Percentiles rank a stretch among this genome's conserved stretches.
Evolutionary conservation across 306 rosid species (phyloP).

Genomic region (Quercus cerris): DNA sequence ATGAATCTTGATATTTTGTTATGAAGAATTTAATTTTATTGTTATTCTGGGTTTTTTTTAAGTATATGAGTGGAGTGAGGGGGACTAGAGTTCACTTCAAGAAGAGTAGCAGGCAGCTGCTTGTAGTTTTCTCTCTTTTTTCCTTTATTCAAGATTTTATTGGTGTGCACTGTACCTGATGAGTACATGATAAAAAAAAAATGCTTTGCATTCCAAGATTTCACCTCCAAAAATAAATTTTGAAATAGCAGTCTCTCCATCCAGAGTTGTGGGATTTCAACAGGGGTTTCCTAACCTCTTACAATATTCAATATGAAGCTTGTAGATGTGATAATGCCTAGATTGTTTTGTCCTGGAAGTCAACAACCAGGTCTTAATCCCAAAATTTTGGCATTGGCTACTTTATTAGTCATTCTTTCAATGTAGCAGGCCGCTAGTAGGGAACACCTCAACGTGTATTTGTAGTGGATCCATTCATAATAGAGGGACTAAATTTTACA

Average conservation of each 20-base stretch:
- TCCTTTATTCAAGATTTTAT: background rate
- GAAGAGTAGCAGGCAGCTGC: background rate
- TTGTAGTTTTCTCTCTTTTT: background rate
- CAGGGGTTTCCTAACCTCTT: background rate
- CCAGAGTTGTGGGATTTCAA: background rate
- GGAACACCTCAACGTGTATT: too few species aligned
- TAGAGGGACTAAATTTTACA: too few species aligned
- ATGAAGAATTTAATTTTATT: background rate
- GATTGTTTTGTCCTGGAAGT: background rate
- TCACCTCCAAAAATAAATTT: background rate
- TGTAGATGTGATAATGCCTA: background rate
- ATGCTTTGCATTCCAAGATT: background rate
- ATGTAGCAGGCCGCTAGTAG: too few species aligned
- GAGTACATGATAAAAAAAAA: background rate
- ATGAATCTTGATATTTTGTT: background rate
- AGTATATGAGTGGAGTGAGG: background rate
- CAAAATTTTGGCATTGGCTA: too few species aligned
- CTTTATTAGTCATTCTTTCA: too few species aligned
- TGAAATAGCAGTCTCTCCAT: background rate
- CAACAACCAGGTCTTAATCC: too few species aligned
- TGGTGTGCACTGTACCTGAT: background rate
- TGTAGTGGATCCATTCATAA: too few species aligned
- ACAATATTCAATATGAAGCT: background rate
- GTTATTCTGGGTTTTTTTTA: background rate
- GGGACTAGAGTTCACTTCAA: background rate